These are phyloP conservation scores for Cucurbita pepo DNA, from an alignment of 306 rosid genomes.

Conservation along the genomic window DNA sequence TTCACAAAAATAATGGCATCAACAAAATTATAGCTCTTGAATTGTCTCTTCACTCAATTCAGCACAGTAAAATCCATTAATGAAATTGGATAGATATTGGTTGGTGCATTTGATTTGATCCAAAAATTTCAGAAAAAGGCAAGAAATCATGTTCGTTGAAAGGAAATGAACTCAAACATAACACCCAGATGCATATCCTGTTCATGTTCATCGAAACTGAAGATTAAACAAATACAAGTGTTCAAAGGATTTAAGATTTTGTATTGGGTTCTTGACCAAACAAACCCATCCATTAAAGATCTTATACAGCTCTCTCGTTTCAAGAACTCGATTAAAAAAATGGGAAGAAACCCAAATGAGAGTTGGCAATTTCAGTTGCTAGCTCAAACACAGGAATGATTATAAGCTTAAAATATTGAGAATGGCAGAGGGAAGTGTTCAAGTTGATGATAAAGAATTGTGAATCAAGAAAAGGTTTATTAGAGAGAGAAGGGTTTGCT, in stretches of 20 bases:
- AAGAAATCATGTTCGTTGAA: not conserved
- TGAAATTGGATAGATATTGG: not conserved
- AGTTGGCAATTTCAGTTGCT: conserved; percentile 69
- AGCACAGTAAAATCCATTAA: not conserved
- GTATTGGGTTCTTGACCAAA: conserved; percentile 5
- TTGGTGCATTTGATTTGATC: not conserved
- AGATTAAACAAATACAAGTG: not conserved
- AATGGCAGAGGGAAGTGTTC: not conserved
- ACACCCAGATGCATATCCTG: not conserved
- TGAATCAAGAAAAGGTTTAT: conserved; percentile 10
- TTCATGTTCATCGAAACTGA: not conserved
- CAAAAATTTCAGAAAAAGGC: too few species aligned
- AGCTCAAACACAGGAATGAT: conserved; percentile 45
- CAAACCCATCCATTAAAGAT: conserved; percentile 5
- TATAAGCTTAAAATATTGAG: conserved; percentile 17
- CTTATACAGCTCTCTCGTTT: not conserved
- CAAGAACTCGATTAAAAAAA: not conserved
- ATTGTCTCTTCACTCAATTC: not conserved
- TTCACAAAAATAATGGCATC: not conserved
- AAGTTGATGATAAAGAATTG: conserved; percentile 4
- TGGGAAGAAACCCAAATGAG: not conserved
- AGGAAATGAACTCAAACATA: not conserved
- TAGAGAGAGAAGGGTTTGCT: conserved; percentile 3
- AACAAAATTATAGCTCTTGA: not conserved
- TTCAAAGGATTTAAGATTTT: conserved; percentile 2